Conservation (phyloP, 2,329 filamentous ascomycete genomes). For the Arthrobotrys conoides region DNA sequence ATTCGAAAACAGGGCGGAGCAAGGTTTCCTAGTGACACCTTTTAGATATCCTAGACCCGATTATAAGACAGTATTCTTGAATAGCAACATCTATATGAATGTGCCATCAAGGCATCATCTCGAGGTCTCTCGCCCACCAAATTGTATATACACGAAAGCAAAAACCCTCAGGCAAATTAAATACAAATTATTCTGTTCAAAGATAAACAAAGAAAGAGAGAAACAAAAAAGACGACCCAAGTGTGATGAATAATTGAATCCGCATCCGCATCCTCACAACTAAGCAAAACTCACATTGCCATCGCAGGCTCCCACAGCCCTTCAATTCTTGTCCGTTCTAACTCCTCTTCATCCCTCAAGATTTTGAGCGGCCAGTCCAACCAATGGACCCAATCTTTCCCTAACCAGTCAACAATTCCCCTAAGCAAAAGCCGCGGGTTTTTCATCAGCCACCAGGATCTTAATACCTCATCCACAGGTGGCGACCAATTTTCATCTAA, state of each 20-base stretch:
- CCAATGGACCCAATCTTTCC: slow-evolving; percentile 41
- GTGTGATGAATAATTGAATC: too few species aligned
- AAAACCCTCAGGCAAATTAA: background rate
- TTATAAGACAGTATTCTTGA: background rate
- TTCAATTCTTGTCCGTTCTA: slow-evolving; percentile 27
- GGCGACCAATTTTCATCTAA: background rate
- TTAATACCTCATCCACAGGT: slow-evolving; percentile 17
- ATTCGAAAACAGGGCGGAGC: slow-evolving; percentile 67
- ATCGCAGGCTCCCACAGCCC: slow-evolving; percentile 34
- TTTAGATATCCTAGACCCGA: background rate
- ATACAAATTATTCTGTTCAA: background rate
- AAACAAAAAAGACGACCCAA: too few species aligned
- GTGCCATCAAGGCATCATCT: background rate
- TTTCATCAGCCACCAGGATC: slow-evolving; percentile 48
- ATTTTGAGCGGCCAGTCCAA: slow-evolving; percentile 50
- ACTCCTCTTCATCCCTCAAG: slow-evolving; percentile 37
- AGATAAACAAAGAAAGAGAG: background rate
- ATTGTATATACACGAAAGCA: background rate
- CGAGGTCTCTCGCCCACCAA: background rate
- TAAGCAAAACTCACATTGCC: background rate
- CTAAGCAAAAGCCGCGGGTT: slow-evolving; percentile 37
- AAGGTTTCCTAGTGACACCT: slow-evolving; percentile 62
- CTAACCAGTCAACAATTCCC: slow-evolving; percentile 45
- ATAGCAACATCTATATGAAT: background rate
- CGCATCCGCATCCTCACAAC: background rate